Evolutionary conservation across 2,329 filamentous ascomycete species (phyloP).

Genomic region (Aureobasidium sp.): DNA sequence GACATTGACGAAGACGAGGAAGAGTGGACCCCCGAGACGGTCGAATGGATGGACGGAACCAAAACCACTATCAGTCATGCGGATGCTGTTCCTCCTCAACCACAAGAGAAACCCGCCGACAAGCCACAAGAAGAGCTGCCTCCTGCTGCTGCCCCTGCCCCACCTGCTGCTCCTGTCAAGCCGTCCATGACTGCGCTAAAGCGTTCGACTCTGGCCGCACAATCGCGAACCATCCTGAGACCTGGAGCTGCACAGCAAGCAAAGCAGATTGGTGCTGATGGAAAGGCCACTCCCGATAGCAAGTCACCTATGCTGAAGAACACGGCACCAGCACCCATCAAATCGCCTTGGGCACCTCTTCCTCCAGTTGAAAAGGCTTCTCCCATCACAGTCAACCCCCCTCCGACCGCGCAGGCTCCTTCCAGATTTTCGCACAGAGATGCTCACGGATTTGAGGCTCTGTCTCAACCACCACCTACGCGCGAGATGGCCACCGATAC

Average conservation of each 20-base stretch:
- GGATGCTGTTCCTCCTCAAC: constrained; percentile 9
- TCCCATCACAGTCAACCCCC: constrained; percentile 54
- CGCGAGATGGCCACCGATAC: constrained; percentile 92
- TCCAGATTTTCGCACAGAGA: constrained; percentile 20
- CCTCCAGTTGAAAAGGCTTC: constrained; percentile 77
- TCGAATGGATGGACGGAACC: constrained; percentile 82
- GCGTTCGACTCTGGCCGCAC: constrained; percentile 25
- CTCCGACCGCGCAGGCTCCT: constrained; percentile 24
- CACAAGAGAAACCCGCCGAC: constrained; percentile 13
- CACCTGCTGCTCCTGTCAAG: constrained; percentile 15
- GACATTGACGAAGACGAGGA: constrained; percentile 86
- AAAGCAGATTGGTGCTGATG: constrained; percentile 25
- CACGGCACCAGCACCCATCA: constrained; percentile 59
- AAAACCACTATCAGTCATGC: constrained; percentile 48
- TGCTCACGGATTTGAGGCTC: constrained; percentile 8
- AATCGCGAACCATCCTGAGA: constrained; percentile 41
- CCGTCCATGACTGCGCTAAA: constrained; percentile 25
- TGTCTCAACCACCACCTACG: constrained; percentile 38
- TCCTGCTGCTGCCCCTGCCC: constrained; percentile 8
- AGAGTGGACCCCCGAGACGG: constrained; percentile 75
- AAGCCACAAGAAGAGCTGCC: constrained; percentile 16
- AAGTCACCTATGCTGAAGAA: constrained; percentile 66
- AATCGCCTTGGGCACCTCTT: constrained; percentile 84
- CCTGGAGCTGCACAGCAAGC: constrained; percentile 33
- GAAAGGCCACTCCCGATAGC: constrained; percentile 52